Evolutionary conservation across 768 basidiomycete species (phyloP).

Genomic region (Pleurotus eryngii): DNA sequence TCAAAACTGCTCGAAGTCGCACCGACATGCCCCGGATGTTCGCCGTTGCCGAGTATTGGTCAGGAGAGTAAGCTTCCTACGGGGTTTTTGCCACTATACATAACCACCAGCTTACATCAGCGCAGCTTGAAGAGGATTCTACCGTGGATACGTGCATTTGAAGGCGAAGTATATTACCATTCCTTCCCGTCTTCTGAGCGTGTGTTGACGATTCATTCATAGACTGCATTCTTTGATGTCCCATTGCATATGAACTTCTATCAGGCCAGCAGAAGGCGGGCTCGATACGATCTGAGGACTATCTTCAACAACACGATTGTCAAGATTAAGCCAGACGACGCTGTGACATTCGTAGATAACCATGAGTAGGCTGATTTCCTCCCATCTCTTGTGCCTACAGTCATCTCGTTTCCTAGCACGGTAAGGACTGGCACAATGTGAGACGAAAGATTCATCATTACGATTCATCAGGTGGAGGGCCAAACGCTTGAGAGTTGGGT

Average conservation of each 20-base stretch:
- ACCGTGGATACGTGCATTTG: conserved; percentile 57
- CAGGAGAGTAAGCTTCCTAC: conserved; percentile 47
- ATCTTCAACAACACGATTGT: conserved; percentile 73
- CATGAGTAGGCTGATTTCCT: conserved; percentile 63
- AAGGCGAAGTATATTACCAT: conserved; percentile 51
- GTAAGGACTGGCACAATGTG: conserved; percentile 32
- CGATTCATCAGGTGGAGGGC: conserved; percentile 44
- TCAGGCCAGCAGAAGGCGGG: conserved; percentile 65
- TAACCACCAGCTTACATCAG: background rate
- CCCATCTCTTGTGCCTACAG: background rate
- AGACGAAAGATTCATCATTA: too few species aligned
- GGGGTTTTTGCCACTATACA: background rate
- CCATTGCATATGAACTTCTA: conserved; percentile 85
- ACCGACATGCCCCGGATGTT: conserved; percentile 54
- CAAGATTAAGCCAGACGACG: conserved; percentile 66
- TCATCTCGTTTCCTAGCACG: conserved; percentile 41
- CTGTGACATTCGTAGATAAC: conserved; percentile 89
- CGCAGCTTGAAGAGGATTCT: conserved; percentile 47
- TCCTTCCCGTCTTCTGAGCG: background rate
- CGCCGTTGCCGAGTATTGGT: conserved; percentile 81
- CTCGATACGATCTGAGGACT: conserved; percentile 69
- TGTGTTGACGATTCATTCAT: conserved; percentile 9
- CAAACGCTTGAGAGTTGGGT: conserved; percentile 86
- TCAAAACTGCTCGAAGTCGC: conserved; percentile 46
- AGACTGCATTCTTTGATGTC: conserved; percentile 91